Evolutionary conservation across 306 rosid species (phyloP).

Genomic region (Fragaria vesca): DNA sequence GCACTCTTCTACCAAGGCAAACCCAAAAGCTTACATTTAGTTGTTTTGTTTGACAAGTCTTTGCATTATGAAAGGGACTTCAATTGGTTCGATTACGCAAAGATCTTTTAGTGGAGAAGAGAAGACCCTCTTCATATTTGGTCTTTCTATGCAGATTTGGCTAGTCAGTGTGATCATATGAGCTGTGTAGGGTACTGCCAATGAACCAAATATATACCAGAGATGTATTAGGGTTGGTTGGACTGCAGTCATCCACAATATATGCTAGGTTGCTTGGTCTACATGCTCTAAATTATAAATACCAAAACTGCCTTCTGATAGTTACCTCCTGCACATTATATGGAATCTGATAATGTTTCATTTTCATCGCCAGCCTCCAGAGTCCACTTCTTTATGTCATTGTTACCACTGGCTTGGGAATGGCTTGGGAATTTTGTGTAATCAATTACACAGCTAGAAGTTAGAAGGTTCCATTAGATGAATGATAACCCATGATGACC

Average conservation of each 20-base stretch:
- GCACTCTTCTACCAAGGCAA: background rate
- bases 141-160: background rate
- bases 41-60: constrained; percentile 13
- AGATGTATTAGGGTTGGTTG: constrained; percentile 24
- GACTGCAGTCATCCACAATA: constrained; percentile 31
- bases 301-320: background rate
- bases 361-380: background rate
- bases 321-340: background rate
- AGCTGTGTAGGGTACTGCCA: constrained; percentile 35
- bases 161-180: background rate
- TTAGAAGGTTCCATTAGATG: background rate
- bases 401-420: too few species aligned
- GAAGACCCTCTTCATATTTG: background rate
- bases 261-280: constrained; percentile 24
- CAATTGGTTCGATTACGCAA: background rate
- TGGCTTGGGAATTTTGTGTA: background rate
- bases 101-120: background rate
- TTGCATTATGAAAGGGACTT: constrained; percentile 26
- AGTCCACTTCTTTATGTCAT: background rate
- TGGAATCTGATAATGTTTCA: background rate
- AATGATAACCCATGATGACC: background rate
- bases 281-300: constrained; percentile 17
- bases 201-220: constrained; percentile 30
- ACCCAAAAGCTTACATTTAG: background rate
- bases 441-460: background rate